Conservation (phyloP, 192 early-diverging fungal genomes). For the Linnemannia zychae region DNA sequence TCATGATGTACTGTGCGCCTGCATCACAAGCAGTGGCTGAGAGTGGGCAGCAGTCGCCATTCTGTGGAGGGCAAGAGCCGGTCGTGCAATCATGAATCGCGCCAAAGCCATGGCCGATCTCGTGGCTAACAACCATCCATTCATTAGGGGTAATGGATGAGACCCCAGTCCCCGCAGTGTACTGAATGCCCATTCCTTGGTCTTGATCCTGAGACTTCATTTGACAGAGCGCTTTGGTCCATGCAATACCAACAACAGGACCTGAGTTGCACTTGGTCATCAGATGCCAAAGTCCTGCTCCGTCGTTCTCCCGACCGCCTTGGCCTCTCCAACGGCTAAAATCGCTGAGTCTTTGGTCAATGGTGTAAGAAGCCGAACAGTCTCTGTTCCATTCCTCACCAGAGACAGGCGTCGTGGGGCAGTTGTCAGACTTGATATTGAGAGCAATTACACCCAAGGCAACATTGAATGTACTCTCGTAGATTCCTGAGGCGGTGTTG, state of each 20-base stretch:
- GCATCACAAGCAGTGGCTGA: conserved; percentile 78
- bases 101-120: conserved; percentile 93
- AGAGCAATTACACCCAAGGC: conserved; percentile 85
- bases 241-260: conserved; percentile 88
- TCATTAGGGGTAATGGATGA: conserved; percentile 86
- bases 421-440: conserved; percentile 73
- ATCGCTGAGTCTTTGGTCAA: conserved; percentile 84
- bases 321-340: conserved; percentile 89
- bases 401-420: conserved; percentile 62
- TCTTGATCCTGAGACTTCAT: conserved; percentile 40
- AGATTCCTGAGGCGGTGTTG: conserved; percentile 85
- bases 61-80: conserved; percentile 73
- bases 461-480: conserved; percentile 89
- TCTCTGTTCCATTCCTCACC: conserved; percentile 80
- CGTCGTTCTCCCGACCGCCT: conserved; percentile 67
- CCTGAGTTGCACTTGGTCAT: conserved; percentile 88
- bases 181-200: conserved; percentile 55
- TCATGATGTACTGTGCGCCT: conserved; percentile 77
- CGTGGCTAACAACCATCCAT: conserved; percentile 98
- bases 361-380: conserved; percentile 80
- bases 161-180: conserved; percentile 87
- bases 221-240: conserved; percentile 83
- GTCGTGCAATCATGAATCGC: conserved; percentile 91
- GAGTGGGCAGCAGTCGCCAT: conserved; percentile 75
- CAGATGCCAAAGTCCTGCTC: conserved; percentile 91